Evolutionary conservation across 1,284 basidiomycete genomes (phyloP).

Genomic region (Ganoderma lingzhi): DNA sequence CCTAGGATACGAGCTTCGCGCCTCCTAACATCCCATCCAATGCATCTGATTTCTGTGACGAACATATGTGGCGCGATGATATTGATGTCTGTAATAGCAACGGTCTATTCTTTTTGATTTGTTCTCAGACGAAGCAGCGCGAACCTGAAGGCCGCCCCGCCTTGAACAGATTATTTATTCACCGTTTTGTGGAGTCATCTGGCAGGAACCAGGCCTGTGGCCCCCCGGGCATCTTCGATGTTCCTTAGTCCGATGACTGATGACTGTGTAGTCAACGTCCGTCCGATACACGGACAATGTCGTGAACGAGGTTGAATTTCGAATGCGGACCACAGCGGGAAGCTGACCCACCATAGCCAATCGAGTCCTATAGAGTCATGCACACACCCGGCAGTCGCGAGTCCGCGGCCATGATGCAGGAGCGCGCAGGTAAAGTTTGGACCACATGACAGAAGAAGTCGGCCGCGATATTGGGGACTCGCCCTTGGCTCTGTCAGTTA

Average conservation of each 20-base stretch:
- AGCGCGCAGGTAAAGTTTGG: constrained; percentile 73
- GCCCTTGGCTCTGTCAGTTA: constrained; percentile 43
- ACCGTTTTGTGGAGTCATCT: background rate
- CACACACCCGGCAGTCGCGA: constrained; percentile 63
- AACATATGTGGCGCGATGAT: background rate
- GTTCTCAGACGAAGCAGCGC: background rate
- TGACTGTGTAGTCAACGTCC: constrained; percentile 45
- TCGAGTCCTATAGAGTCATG: constrained; percentile 45
- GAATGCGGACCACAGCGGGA: background rate
- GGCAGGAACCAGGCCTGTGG: background rate
- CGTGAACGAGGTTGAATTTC: constrained; percentile 32
- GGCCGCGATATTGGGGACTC: constrained; percentile 80
- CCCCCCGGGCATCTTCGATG: constrained; percentile 3
- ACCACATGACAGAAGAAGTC: constrained; percentile 78
- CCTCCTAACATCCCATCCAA: constrained; percentile 59
- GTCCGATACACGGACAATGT: constrained; percentile 63
- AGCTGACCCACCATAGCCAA: constrained; percentile 51
- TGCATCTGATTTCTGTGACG: background rate
- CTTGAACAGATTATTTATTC: background rate
- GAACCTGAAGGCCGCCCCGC: background rate
- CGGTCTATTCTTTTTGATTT: background rate
- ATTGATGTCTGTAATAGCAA: background rate
- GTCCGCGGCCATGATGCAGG: constrained; percentile 61
- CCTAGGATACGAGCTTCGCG: constrained; percentile 66
- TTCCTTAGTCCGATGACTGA: constrained; percentile 11